Percentiles rank a stretch among this genome's conserved stretches.
phyloP scores from a whole-genome alignment of 1,139 yeast genomes.

The Sugiyamaella sp. region DNA sequence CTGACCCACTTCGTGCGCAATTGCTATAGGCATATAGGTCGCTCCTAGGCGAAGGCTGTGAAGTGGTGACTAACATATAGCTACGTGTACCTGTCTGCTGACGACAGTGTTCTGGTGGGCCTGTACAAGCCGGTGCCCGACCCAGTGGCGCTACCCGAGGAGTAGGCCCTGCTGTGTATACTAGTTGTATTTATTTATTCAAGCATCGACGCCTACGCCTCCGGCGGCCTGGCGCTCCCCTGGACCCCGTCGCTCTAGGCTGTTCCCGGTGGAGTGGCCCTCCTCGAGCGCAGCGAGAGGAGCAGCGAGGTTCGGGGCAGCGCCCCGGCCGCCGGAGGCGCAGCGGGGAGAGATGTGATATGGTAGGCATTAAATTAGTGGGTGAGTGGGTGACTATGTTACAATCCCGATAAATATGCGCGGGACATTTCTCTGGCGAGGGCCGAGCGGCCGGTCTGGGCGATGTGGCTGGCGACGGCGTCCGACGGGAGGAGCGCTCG shows the following conservation, averaged over 20 bases:
- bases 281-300: too few relatives aligned
- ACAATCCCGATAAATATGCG: slow-evolving; percentile 32
- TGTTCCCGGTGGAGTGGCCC: too few relatives aligned
- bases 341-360: too few relatives aligned
- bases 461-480: slow-evolving; percentile 13
- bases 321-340: too few relatives aligned
- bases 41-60: too few relatives aligned
- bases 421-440: slow-evolving; percentile 34
- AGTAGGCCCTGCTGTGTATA: neutral
- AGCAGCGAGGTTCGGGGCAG: too few relatives aligned
- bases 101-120: slow-evolving; percentile 28
- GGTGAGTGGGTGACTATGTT: too few relatives aligned
- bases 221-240: too few relatives aligned
- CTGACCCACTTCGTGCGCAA: too few relatives aligned
- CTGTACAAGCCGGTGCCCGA: slow-evolving; percentile 23
- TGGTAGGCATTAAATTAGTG: neutral
- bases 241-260: too few relatives aligned
- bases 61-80: slow-evolving; percentile 18
- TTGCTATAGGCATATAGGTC: too few relatives aligned
- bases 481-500: slow-evolving; percentile 11
- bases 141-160: neutral
- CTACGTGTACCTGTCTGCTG: slow-evolving; percentile 25
- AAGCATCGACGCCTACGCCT: too few relatives aligned
- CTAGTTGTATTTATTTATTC: slow-evolving; percentile 6
- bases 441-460: slow-evolving; percentile 27